Evolutionary conservation across 1,284 basidiomycete genomes (phyloP).

Genomic region (Anthracocystis walkeri): DNA sequence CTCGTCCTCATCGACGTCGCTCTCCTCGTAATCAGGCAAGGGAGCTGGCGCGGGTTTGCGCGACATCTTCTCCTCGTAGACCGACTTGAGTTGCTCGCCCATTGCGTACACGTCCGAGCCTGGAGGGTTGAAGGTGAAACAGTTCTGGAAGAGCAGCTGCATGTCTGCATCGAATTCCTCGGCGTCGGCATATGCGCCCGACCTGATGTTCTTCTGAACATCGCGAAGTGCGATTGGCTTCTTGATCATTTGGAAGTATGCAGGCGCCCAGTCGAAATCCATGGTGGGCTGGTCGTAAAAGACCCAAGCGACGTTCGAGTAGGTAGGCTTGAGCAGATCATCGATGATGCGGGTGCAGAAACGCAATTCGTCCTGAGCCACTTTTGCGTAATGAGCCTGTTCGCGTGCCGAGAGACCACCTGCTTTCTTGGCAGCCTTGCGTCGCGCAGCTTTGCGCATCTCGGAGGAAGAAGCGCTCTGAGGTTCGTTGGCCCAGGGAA

Average conservation of each 20-base stretch:
- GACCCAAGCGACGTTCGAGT: constrained; percentile 79
- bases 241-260: constrained; percentile 88
- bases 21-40: constrained; percentile 66
- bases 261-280: constrained; percentile 82
- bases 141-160: constrained; percentile 93
- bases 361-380: constrained; percentile 83
- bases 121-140: constrained; percentile 89
- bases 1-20: constrained; percentile 70
- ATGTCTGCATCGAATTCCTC: constrained; percentile 89
- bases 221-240: constrained; percentile 83
- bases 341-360: constrained; percentile 82
- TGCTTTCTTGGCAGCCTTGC: constrained; percentile 51
- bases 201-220: constrained; percentile 78
- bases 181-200: constrained; percentile 79
- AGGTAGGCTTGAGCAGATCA: constrained; percentile 82
- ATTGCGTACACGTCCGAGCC: constrained; percentile 83
- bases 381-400: constrained; percentile 76
- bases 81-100: constrained; percentile 75
- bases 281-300: constrained; percentile 93
- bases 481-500: constrained; percentile 81
- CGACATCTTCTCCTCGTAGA: constrained; percentile 93
- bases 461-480: constrained; percentile 48
- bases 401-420: constrained; percentile 58
- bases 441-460: constrained; percentile 40
- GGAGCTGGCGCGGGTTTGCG: constrained; percentile 75